A percentile compares a stretch with the other conserved stretches of the same genome.
Conservation (phyloP, 73 alveolate species). For the Paramecium sexaurelia region DNA sequence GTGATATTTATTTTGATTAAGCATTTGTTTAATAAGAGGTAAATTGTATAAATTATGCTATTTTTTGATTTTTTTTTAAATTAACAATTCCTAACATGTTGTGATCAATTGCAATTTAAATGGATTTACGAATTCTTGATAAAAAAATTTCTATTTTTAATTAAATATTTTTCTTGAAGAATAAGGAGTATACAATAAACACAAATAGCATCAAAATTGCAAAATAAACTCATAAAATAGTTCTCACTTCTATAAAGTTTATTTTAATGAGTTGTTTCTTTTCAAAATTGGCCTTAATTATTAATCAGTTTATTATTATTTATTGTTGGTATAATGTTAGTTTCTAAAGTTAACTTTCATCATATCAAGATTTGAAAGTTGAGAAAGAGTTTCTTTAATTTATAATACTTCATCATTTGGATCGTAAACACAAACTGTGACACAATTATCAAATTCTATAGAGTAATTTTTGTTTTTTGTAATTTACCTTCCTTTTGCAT, state of each 20-base stretch:
- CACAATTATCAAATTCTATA: background rate
- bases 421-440: conserved; percentile 34
- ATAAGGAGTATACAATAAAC: background rate
- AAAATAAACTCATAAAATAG: background rate
- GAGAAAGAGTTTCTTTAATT: background rate
- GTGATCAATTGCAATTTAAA: background rate
- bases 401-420: background rate
- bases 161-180: background rate
- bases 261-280: background rate
- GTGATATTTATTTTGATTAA: background rate
- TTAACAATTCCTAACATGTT: background rate
- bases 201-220: background rate
- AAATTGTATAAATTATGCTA: background rate
- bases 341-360: background rate
- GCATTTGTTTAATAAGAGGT: background rate
- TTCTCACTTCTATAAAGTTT: background rate
- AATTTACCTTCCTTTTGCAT: background rate
- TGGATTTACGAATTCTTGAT: too few relatives aligned
- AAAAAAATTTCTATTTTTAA: too few relatives aligned
- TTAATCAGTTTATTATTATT: background rate
- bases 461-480: background rate
- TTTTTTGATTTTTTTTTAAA: background rate
- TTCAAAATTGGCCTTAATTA: background rate
- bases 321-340: background rate
- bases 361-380: background rate